phyloP scores from a whole-genome alignment of 2,329 filamentous ascomycete species.

The Penicillium expansum region DNA sequence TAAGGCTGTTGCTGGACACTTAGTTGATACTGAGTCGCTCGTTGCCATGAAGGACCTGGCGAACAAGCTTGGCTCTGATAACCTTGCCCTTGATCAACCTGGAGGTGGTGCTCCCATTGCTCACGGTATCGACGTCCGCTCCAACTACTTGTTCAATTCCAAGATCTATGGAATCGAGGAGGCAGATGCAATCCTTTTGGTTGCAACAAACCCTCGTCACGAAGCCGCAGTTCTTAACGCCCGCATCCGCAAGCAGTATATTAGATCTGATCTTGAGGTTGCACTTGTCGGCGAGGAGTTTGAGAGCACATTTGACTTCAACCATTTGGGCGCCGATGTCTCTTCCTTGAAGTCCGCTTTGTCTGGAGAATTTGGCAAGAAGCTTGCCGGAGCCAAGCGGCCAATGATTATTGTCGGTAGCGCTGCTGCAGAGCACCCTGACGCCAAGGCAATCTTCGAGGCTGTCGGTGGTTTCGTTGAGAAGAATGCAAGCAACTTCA shows the following conservation, averaged over 20 bases:
- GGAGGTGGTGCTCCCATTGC: conserved; percentile 78
- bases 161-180: conserved; percentile 91
- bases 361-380: conserved; percentile 86
- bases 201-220: conserved; percentile 92
- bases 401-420: conserved; percentile 98
- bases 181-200: conserved; percentile 83
- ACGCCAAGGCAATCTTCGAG: conserved; percentile 92
- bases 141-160: conserved; percentile 97
- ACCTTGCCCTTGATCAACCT: conserved; percentile 87
- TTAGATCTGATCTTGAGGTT: conserved; percentile 90
- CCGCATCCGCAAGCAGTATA: conserved; percentile 95
- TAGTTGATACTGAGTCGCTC: conserved; percentile 87
- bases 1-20: conserved; percentile 87
- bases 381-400: conserved; percentile 78
- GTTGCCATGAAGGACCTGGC: conserved; percentile 96
- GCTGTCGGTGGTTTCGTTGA: conserved; percentile 85
- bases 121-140: conserved; percentile 88
- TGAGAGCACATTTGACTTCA: conserved; percentile 91
- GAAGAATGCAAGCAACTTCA: conserved; percentile 86
- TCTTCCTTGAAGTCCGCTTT: conserved; percentile 81
- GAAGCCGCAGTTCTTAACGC: conserved; percentile 95
- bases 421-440: conserved; percentile 82
- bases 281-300: conserved; percentile 88
- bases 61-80: conserved; percentile 95
- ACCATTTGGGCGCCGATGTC: conserved; percentile 79